These are phyloP conservation scores for Cladosporium austrohemisphaericum DNA, from an alignment of 2,329 filamentous ascomycete species.

Conservation along the genomic window DNA sequence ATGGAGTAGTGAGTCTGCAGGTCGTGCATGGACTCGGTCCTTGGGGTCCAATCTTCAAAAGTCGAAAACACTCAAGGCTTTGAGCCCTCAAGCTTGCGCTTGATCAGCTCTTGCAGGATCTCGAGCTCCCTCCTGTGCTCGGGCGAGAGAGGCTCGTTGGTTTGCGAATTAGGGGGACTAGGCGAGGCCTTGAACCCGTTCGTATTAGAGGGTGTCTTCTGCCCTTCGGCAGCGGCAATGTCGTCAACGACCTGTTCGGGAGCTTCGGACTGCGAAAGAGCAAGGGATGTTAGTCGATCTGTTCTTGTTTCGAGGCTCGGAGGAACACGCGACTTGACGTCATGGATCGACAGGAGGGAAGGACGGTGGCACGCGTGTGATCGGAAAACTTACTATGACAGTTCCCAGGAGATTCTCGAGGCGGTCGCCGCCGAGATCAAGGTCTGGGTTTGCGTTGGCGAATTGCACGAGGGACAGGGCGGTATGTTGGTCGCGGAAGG, in stretches of 20 bases:
- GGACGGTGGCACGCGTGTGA: conserved; percentile 19
- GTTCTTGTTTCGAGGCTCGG: not conserved
- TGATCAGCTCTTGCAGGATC: conserved; percentile 36
- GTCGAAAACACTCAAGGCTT: conserved; percentile 23
- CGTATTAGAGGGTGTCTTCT: not conserved
- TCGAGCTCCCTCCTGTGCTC: conserved; percentile 34
- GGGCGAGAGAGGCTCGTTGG: conserved; percentile 30
- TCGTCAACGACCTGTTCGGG: conserved; percentile 39
- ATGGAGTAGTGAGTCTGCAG: too few relatives aligned
- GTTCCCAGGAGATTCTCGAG: conserved; percentile 53
- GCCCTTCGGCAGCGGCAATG: conserved; percentile 33
- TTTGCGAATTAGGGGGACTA: conserved; percentile 30
- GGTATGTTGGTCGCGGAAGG: conserved; percentile 62
- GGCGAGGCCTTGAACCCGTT: conserved; percentile 10
- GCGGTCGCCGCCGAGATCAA: conserved; percentile 46
- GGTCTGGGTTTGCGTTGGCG: conserved; percentile 47
- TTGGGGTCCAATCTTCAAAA: too few relatives aligned
- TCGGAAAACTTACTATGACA: conserved; percentile 59
- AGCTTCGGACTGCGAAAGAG: conserved; percentile 39
- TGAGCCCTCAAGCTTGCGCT: conserved; percentile 28
- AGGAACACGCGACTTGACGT: conserved; percentile 3
- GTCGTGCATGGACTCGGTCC: too few relatives aligned
- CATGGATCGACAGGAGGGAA: conserved; percentile 16
- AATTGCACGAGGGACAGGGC: conserved; percentile 62
- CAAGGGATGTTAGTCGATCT: conserved; percentile 18